Conservation (phyloP, 139 green algal species). For the Mychonastes homosphaera region DNA sequence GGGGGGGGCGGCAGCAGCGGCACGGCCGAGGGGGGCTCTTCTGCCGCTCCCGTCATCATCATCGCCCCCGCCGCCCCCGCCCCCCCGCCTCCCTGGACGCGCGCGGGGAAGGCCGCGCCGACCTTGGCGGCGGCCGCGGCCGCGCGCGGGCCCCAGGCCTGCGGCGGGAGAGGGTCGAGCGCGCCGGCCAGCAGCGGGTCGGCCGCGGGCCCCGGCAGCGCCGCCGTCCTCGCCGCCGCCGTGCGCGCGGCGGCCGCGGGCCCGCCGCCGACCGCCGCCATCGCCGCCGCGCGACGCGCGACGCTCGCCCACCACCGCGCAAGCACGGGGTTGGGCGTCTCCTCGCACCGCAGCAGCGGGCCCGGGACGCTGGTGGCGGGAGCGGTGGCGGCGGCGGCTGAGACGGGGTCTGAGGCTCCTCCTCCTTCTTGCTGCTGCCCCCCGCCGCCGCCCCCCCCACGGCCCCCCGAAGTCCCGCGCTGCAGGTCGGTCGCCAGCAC, state of each 20-base stretch:
- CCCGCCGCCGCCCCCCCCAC: no score
- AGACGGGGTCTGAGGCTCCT: background rate
- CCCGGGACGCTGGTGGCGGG: no score
- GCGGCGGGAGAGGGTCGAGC: slow-evolving; percentile 1
- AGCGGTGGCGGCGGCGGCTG: background rate
- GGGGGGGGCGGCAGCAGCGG: slow-evolving; percentile 2
- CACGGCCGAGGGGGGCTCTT: background rate
- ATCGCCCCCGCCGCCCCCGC: no score
- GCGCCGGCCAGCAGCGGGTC: background rate
- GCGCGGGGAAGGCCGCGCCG: no score
- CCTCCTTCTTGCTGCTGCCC: background rate
- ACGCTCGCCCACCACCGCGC: slow-evolving; percentile 12
- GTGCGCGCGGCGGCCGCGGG: slow-evolving; percentile 1
- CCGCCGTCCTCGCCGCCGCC: background rate
- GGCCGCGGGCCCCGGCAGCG: background rate
- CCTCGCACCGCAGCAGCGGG: slow-evolving; percentile 8
- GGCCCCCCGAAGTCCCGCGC: no score
- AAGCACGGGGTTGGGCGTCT: slow-evolving; percentile 15
- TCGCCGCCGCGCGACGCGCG: no score
- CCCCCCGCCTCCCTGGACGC: no score
- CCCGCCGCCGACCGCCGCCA: no score
- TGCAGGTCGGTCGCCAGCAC: background rate
- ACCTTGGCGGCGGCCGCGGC: no score
- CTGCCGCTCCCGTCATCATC: background rate
- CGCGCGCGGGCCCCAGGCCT: no score